These are phyloP conservation scores for Pelomyxa schiedti DNA, from an alignment of 78 protist genomes.

Conservation along the genomic window DNA sequence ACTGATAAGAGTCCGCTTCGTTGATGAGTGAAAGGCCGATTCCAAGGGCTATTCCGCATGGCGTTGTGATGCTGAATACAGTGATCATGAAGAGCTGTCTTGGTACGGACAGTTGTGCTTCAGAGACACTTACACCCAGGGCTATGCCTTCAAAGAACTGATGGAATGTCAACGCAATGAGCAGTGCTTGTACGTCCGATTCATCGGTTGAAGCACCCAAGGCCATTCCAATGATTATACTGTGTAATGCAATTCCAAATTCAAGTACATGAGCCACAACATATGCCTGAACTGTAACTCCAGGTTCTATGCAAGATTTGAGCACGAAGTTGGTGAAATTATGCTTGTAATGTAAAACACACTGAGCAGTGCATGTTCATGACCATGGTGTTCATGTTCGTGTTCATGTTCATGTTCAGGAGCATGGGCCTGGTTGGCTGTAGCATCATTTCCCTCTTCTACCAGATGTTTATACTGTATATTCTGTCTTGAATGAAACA, in stretches of 20 bases:
- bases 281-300: no score
- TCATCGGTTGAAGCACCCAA: constrained; percentile 12
- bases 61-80: constrained; percentile 40
- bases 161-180: constrained; percentile 32
- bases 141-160: constrained; percentile 53
- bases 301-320: no score
- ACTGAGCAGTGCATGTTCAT: no score
- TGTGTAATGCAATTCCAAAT: constrained; percentile 24
- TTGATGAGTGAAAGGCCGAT: constrained; percentile 1
- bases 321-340: no score
- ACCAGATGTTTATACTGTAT: no score
- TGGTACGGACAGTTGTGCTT: constrained; percentile 1
- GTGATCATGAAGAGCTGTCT: constrained; percentile 1
- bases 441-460: no score
- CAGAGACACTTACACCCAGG: constrained; percentile 12
- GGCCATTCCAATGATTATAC: constrained; percentile 36
- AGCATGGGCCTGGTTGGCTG: no score
- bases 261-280: neutral
- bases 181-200: constrained; percentile 2
- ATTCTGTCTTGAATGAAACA: no score
- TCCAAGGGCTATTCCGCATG: constrained; percentile 50
- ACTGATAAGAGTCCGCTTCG: neutral
- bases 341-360: no score
- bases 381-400: no score
- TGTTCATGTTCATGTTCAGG: no score